Base-by-base conservation (phyloP, 2,329 filamentous ascomycete genomes). In the Aschersonia sp. region DNA sequence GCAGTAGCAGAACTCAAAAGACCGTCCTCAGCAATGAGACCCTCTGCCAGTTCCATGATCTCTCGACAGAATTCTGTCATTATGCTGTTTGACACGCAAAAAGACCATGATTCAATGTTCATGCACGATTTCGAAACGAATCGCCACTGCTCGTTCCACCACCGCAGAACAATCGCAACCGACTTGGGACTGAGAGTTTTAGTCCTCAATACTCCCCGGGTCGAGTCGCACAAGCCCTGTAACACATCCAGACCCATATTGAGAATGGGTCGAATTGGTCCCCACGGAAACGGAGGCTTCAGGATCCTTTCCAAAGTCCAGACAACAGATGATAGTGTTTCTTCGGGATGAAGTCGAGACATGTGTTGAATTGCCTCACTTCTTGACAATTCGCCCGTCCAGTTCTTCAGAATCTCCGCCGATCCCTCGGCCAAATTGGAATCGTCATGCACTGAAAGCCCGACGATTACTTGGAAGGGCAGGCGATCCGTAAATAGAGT, bases 61-160 rank as follows among this genome's bases (percentile, higher is more conserved):
- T 95, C 88, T 54, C 92, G 82, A 60, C 89, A 96, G 58, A 97
- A 96, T 49, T 95, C 82, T 57, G 89, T 83, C 86, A 98, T 89
- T 47, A 78, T 72, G 28, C 72, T 66, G 60, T 88, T 92, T 46
- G 91, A 82, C 50, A 86, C 79, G 4, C 75, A 75, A 10, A 78
- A 70, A 53, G 87, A 88, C 92, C 92, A 98, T 9, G 70, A 69
- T 59, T 95, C 89, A 3, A 89, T 94, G 51, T 83, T 80, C 42
- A 80, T 73, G 58, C 96, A 96, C 12, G 91, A 85, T 48, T 84
- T 82, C 42, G 82, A 83, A 43, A 97, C 73, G 44, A 81, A 82
- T 49, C 77, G 75, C 94, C 94, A 98, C 55, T 89, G 77, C 49
- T 79, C 77, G 51, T 80, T 76, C 94, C 94, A 98, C 68, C 94